phyloP scores from a whole-genome alignment of 371 early-diverging fungal genomes.

The Lichtheimia corymbifera region DNA sequence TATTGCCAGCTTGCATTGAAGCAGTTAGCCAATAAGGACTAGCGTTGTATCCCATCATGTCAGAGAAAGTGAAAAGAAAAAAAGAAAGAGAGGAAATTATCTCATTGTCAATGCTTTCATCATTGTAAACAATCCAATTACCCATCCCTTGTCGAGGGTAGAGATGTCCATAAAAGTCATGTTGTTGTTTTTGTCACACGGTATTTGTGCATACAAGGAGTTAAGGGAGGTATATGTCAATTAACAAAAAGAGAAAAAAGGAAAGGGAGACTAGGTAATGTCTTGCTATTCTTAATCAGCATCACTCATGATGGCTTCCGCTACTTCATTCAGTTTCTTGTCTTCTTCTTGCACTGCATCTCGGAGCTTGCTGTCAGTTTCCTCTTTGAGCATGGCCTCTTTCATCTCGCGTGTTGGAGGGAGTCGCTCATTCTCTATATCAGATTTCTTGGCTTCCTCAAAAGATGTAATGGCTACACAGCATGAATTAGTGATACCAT shows the following conservation, averaged over 20 bases:
- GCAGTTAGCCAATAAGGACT: conserved; percentile 13
- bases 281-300: conserved; percentile 22
- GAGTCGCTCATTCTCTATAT: conserved; percentile 89
- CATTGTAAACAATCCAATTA: too few species aligned
- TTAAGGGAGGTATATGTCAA: conserved; percentile 8
- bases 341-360: conserved; percentile 56
- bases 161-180: conserved; percentile 2
- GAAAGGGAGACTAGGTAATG: too few species aligned
- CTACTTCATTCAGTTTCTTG: conserved; percentile 41
- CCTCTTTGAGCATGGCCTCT: conserved; percentile 43
- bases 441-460: conserved; percentile 88
- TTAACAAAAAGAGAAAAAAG: not conserved
- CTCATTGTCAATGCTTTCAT: not conserved
- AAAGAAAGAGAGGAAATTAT: not conserved
- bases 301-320: conserved; percentile 46
- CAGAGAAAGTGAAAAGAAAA: conserved; percentile 2
- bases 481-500: not conserved
- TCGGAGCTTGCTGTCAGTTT: conserved; percentile 48
- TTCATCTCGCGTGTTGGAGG: conserved; percentile 67
- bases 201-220: conserved; percentile 1
- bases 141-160: not conserved
- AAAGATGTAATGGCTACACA: conserved; percentile 79
- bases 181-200: conserved; percentile 6
- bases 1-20: conserved; percentile 10
- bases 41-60: not conserved